Evolutionary conservation across 768 basidiomycete genomes (phyloP), one percentile per base, ranked within the genome.

Genomic region (Panaeolus cyanescens): DNA sequence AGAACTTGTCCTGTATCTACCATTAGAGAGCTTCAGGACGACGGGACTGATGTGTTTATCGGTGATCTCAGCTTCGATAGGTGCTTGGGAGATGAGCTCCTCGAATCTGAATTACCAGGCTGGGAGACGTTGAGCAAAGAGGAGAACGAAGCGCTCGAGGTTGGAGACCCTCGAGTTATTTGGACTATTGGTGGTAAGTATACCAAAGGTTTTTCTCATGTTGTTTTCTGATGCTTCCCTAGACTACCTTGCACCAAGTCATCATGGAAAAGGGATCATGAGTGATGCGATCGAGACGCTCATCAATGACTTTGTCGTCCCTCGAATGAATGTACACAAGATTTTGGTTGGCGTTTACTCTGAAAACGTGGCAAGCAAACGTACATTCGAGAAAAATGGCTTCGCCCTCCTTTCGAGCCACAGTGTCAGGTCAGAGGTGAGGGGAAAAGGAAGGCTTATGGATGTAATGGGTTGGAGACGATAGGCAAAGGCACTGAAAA

Each of bases 311-410:
- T 91, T 89, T 88, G 83, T 77, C 40, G 75, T 89, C 32, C 87
- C 87, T 1, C 77, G 84, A 37, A 89, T 91, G 88, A 78, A 80
- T 0, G 79, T 81, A 9, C 77, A 78, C 9, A 65, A 65, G 31
- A 74, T 89, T 56, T 68, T 77, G 5, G 80, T 72, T 0, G 75
- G 75, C 4, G 76, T 80, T 5, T 83, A 83, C 40, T 63, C 68
- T 1, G 87, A 79, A 4, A 91, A 91, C 71, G 64, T 70, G 1
- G 88, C 78, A 0, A 90, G 89, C 62, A 71, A 78, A 9, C 75
- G 83, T 39, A 86, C 89, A 19, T 88, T 91, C 65, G 78, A 85
- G 68, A 90, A 89, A 80, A 85, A 83, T 61, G 87, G 86, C 3
- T 90, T 90, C 61, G 72, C 70, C 33, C 67, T 76, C 62, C 68